phyloP scores from a whole-genome alignment of 352 stramenopile species.

The Pythium graminicola region DNA sequence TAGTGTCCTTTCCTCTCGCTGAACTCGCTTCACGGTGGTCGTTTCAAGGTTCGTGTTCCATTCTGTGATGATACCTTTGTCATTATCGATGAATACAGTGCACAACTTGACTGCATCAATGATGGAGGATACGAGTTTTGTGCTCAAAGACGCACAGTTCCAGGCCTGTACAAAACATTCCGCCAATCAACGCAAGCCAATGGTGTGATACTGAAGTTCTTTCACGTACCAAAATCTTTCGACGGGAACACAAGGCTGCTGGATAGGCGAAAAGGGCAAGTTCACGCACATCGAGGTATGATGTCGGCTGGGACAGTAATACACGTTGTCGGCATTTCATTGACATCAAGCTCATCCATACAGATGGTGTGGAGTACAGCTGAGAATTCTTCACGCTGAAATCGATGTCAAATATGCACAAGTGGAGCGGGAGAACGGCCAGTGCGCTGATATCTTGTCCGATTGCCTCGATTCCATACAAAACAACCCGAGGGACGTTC shows the following conservation, averaged over 20 bases:
- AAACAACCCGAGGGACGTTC: conserved; percentile 4
- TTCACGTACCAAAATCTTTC: conserved; percentile 59
- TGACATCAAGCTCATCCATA: conserved; percentile 49
- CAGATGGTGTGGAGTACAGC: not conserved
- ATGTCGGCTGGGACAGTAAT: conserved; percentile 35
- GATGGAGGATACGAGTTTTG: conserved; percentile 35
- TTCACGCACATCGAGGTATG: conserved; percentile 9
- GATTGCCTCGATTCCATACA: not conserved
- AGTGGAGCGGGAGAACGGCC: conserved; percentile 5
- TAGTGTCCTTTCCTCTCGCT: conserved; percentile 12
- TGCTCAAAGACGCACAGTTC: conserved; percentile 53
- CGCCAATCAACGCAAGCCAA: too few species aligned
- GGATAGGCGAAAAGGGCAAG: conserved; percentile 67
- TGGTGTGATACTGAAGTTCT: too few species aligned
- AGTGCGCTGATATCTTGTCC: not conserved
- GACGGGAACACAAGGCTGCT: conserved; percentile 56
- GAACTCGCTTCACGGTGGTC: conserved; percentile 4
- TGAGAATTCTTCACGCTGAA: not conserved
- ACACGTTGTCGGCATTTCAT: conserved; percentile 61
- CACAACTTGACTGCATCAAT: conserved; percentile 39
- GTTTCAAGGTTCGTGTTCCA: conserved; percentile 8
- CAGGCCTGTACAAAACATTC: conserved; percentile 30
- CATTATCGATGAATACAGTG: conserved; percentile 14
- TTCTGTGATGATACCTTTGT: conserved; percentile 1
- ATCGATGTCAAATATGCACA: conserved; percentile 34